A percentile compares a stretch with the other conserved stretches of the same genome.
Evolutionary conservation across 78 protist species (phyloP).

Genomic region (Chrysochromulina tobinii): DNA sequence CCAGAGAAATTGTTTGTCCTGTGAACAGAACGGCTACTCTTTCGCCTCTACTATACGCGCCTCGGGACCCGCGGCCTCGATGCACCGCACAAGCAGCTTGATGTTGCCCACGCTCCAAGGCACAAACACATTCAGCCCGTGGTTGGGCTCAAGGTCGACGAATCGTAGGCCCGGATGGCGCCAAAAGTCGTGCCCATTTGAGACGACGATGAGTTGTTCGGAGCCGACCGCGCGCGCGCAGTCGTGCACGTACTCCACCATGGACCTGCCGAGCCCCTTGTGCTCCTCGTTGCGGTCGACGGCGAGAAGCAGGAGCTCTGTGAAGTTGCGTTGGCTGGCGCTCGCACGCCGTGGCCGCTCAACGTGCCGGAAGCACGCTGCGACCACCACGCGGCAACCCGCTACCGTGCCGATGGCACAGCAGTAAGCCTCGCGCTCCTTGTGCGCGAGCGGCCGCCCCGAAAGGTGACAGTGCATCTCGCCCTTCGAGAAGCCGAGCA

Average conservation of each 20-base stretch:
- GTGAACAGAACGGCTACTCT: too few species aligned
- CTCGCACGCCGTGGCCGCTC: neutral
- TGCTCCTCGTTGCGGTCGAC: neutral
- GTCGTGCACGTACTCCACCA: neutral
- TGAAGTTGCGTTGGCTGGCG: neutral
- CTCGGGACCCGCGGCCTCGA: neutral
- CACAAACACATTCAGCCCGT: neutral
- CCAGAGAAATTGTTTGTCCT: too few species aligned
- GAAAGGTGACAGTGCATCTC: too few species aligned
- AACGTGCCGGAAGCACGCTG: neutral
- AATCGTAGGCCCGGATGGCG: neutral
- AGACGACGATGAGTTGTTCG: neutral
- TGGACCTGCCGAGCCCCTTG: neutral
- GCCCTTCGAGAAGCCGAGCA: too few species aligned
- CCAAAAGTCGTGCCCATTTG: neutral
- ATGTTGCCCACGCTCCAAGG: neutral
- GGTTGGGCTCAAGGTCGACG: neutral
- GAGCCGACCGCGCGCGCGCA: neutral
- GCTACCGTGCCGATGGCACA: neutral
- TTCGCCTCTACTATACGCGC: neutral
- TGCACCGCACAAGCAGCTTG: neutral
- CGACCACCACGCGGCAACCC: neutral
- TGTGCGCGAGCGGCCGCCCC: too few species aligned
- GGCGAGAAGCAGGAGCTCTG: constrained; percentile 16
- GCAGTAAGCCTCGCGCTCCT: neutral